A percentile compares a stretch with the other conserved stretches of the same genome.
These are phyloP conservation scores for Russula olivacea DNA, from an alignment of 768 basidiomycete species.

Conservation along the genomic window DNA sequence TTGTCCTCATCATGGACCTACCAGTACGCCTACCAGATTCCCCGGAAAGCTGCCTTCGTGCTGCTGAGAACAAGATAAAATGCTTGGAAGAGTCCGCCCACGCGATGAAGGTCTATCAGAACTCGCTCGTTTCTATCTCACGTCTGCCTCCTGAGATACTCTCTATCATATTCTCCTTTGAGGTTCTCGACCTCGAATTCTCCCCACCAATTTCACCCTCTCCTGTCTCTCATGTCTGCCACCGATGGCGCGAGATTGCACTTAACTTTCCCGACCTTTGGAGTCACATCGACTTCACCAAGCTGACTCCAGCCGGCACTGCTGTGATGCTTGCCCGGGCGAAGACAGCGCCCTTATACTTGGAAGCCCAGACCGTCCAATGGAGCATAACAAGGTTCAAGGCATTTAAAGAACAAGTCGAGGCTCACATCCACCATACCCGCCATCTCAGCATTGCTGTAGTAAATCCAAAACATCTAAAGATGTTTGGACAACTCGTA, in stretches of 20 bases:
- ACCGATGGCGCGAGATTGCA: conserved; percentile 19
- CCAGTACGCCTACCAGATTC: too few relatives aligned
- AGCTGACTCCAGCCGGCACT: not conserved
- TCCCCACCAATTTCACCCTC: not conserved
- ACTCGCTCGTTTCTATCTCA: too few relatives aligned
- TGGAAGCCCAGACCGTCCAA: not conserved
- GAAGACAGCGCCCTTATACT: conserved; percentile 7
- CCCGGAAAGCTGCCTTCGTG: too few relatives aligned
- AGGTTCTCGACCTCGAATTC: too few relatives aligned
- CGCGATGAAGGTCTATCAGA: too few relatives aligned
- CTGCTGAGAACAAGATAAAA: too few relatives aligned
- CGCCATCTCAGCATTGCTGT: not conserved
- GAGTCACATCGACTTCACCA: conserved; percentile 9
- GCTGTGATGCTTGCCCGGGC: conserved; percentile 12
- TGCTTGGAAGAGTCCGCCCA: too few relatives aligned
- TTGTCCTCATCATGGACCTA: too few relatives aligned
- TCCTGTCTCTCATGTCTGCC: conserved; percentile 14
- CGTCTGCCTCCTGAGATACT: too few relatives aligned
- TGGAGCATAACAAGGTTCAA: not conserved
- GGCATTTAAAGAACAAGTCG: not conserved
- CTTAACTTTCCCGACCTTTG: conserved; percentile 9
- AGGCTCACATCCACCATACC: not conserved
- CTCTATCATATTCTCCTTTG: too few relatives aligned
- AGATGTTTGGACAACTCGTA: not conserved
- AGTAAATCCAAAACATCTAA: not conserved